Evolutionary conservation across 768 basidiomycete species (phyloP).

Genomic region (Naganishia onofrii): DNA sequence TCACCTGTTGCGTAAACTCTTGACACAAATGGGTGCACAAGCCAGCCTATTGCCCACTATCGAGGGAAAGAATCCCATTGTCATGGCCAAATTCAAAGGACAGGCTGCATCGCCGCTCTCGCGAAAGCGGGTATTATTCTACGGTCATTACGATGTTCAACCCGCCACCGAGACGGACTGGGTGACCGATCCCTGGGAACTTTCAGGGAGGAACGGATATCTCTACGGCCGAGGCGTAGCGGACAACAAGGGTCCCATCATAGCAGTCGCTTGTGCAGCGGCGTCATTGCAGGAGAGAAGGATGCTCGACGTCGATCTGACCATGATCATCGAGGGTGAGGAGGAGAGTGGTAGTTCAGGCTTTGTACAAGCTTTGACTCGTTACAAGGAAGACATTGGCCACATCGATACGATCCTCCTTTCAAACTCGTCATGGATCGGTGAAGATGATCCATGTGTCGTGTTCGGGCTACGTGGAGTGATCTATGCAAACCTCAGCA

Average conservation of each 20-base stretch:
- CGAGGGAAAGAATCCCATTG: slow-evolving; percentile 77
- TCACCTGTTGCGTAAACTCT: slow-evolving; percentile 83
- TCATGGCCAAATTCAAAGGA: slow-evolving; percentile 77
- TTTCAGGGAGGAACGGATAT: slow-evolving; percentile 76
- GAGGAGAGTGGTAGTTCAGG: slow-evolving; percentile 92
- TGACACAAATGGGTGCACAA: slow-evolving; percentile 82
- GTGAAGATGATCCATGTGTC: slow-evolving; percentile 84
- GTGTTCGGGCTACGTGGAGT: slow-evolving; percentile 95
- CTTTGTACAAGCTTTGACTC: slow-evolving; percentile 71
- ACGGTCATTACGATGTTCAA: slow-evolving; percentile 99
- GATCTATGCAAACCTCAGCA: slow-evolving; percentile 78
- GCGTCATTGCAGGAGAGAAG: slow-evolving; percentile 71
- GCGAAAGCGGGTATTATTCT: slow-evolving; percentile 70
- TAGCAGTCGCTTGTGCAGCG: slow-evolving; percentile 85
- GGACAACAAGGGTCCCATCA: slow-evolving; percentile 92
- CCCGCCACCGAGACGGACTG: slow-evolving; percentile 71
- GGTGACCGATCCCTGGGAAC: slow-evolving; percentile 76
- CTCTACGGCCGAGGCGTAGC: slow-evolving; percentile 62
- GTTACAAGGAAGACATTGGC: slow-evolving; percentile 79
- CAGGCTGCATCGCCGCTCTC: slow-evolving; percentile 33
- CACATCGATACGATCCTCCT: slow-evolving; percentile 79
- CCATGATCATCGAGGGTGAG: slow-evolving; percentile 91
- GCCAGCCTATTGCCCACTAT: slow-evolving; percentile 73
- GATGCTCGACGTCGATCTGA: slow-evolving; percentile 76
- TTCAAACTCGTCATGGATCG: slow-evolving; percentile 91